These are phyloP conservation scores for Plasmodium vinckei DNA, from an alignment of 169 alveolate species.

Conservation along the genomic window DNA sequence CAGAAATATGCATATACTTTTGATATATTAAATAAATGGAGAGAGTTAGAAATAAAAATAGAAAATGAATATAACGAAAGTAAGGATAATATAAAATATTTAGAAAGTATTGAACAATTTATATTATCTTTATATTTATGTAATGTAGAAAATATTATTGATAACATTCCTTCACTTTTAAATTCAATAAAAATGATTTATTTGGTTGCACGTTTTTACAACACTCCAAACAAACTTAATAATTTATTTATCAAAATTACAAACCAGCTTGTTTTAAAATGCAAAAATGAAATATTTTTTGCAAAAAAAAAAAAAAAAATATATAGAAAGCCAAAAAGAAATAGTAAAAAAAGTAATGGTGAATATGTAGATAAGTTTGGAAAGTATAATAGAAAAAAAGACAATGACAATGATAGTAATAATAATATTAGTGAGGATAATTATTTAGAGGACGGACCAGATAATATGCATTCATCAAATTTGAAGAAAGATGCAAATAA, in stretches of 20 bases:
- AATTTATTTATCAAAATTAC: slow-evolving; percentile 96
- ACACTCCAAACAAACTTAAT: slow-evolving; percentile 96
- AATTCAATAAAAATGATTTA: slow-evolving; percentile 96
- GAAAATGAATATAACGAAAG: slow-evolving; percentile 97
- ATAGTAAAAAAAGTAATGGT: slow-evolving; percentile 1
- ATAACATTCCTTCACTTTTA: slow-evolving; percentile 94
- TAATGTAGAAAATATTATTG: slow-evolving; percentile 95
- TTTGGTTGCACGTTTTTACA: slow-evolving; percentile 97
- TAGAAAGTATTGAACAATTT: slow-evolving; percentile 95
- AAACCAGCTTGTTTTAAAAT: slow-evolving; percentile 93
- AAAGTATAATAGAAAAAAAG: slow-evolving; percentile 17
- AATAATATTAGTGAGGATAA: slow-evolving; percentile 7
- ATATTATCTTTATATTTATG: slow-evolving; percentile 96
- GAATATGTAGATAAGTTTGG: neutral
- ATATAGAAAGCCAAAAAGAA: slow-evolving; percentile 5
- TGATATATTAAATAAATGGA: slow-evolving; percentile 87
- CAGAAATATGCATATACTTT: slow-evolving; percentile 76
- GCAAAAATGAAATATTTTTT: slow-evolving; percentile 91
- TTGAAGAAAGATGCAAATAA: neutral
- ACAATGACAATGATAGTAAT: slow-evolving; percentile 12
- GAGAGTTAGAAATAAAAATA: slow-evolving; percentile 92
- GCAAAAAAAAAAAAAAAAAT: slow-evolving; percentile 77
- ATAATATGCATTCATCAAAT: neutral
- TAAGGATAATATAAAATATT: slow-evolving; percentile 96
- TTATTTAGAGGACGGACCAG: neutral